These are phyloP conservation scores for Podosphaera fusca DNA, from an alignment of 2,329 filamentous ascomycete species.

Conservation along the genomic window DNA sequence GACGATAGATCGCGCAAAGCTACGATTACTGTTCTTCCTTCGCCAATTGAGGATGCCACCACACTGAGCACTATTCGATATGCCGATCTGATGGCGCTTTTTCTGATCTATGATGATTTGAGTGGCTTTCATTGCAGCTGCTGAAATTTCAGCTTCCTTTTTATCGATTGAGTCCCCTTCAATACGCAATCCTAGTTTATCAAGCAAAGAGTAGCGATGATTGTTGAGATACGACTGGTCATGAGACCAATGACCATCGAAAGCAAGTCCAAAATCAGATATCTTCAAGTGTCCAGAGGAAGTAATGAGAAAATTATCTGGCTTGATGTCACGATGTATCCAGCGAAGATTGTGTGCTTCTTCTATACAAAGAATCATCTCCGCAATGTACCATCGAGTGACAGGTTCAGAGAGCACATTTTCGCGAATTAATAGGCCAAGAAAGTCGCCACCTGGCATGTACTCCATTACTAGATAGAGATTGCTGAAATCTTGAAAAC, in stretches of 20 bases:
- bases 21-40: conserved; percentile 42
- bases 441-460: conserved; percentile 89
- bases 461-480: conserved; percentile 96
- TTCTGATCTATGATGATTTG: conserved; percentile 19
- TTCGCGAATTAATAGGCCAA: conserved; percentile 66
- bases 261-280: conserved; percentile 86
- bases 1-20: conserved; percentile 63
- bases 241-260: conserved; percentile 88
- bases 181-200: conserved; percentile 51
- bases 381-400: conserved; percentile 70
- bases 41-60: conserved; percentile 45
- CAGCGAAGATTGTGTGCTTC: conserved; percentile 71
- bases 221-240: conserved; percentile 70
- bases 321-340: conserved; percentile 92
- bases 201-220: conserved; percentile 56
- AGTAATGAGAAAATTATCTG: conserved; percentile 87
- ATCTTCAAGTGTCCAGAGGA: conserved; percentile 81
- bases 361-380: conserved; percentile 91
- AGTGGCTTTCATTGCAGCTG: conserved; percentile 19
- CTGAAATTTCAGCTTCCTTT: conserved; percentile 24
- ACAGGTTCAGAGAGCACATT: conserved; percentile 59
- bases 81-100: conserved; percentile 19
- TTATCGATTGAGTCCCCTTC: conserved; percentile 52
- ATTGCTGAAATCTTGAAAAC: conserved; percentile 67
- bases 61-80: conserved; percentile 8